Evolutionary conservation across 345 rosid genomes (phyloP).

Genomic region (Gossypium turneri): DNA sequence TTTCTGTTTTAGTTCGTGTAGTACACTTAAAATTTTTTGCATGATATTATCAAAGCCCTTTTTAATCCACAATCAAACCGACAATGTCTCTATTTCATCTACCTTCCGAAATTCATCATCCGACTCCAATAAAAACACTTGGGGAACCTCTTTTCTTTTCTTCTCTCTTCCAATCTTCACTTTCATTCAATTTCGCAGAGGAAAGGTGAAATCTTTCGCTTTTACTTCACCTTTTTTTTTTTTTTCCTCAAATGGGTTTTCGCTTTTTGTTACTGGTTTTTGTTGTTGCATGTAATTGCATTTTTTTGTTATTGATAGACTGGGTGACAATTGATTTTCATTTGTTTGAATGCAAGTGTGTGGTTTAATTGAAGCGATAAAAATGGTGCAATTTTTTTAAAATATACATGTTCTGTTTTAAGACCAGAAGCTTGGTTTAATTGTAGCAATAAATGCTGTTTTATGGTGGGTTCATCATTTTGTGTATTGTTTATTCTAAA

Average conservation of each 20-base stretch:
- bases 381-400: neutral
- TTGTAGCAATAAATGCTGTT: neutral
- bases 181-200: neutral
- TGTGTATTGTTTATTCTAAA: neutral
- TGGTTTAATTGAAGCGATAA: neutral
- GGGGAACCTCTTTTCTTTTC: neutral
- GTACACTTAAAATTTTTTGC: neutral
- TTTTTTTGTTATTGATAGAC: neutral
- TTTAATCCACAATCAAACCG: neutral
- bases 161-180: neutral
- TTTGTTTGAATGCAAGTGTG: neutral
- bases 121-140: neutral
- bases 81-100: neutral
- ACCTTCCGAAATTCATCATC: neutral
- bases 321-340: neutral
- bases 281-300: neutral
- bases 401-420: neutral
- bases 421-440: neutral
- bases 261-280: neutral
- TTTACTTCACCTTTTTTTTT: neutral
- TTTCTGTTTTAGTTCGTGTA: neutral
- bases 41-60: neutral
- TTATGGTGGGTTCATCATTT: neutral
- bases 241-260: constrained; percentile 6
- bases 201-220: neutral